Conservation (phyloP, 306 rosid genomes). For the Lathyrus tuberosus region DNA sequence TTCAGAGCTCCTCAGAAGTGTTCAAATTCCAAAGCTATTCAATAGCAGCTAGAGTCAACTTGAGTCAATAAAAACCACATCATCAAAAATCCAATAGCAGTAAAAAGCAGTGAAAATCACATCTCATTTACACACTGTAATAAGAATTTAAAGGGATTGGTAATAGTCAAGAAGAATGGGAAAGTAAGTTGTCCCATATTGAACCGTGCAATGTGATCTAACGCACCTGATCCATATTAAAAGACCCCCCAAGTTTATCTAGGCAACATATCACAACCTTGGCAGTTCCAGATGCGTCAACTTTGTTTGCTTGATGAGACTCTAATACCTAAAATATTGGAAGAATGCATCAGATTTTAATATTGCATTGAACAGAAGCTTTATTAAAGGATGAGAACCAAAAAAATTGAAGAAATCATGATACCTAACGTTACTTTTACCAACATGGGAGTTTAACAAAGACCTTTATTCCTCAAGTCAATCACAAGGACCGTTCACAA, state of each 20-base stretch:
- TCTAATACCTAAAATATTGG: slow-evolving; percentile 75
- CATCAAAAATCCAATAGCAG: too few species aligned
- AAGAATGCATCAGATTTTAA: slow-evolving; percentile 45
- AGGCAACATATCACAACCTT: slow-evolving; percentile 91
- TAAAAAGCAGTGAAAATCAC: too few species aligned
- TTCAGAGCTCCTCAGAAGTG: too few species aligned
- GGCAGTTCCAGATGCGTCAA: slow-evolving; percentile 92
- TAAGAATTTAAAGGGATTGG: slow-evolving; percentile 8
- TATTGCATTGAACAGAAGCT: too few species aligned
- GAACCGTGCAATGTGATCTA: slow-evolving; percentile 26
- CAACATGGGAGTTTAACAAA: not conserved
- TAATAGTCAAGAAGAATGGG: not conserved
- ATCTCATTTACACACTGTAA: too few species aligned
- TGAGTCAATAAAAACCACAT: too few species aligned
- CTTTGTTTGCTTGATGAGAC: slow-evolving; percentile 93
- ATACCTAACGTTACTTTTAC: not conserved
- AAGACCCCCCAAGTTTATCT: slow-evolving; percentile 75
- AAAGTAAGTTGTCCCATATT: not conserved
- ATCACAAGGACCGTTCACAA: slow-evolving; percentile 77
- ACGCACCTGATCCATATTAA: slow-evolving; percentile 73
- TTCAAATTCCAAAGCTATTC: too few species aligned
- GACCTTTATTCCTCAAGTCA: slow-evolving; percentile 33
- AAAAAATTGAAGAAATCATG: too few species aligned
- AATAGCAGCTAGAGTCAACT: too few species aligned
- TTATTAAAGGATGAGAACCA: too few species aligned